Evolutionary conservation across 306 rosid genomes (phyloP).

Genomic region (Trifolium subterraneum): DNA sequence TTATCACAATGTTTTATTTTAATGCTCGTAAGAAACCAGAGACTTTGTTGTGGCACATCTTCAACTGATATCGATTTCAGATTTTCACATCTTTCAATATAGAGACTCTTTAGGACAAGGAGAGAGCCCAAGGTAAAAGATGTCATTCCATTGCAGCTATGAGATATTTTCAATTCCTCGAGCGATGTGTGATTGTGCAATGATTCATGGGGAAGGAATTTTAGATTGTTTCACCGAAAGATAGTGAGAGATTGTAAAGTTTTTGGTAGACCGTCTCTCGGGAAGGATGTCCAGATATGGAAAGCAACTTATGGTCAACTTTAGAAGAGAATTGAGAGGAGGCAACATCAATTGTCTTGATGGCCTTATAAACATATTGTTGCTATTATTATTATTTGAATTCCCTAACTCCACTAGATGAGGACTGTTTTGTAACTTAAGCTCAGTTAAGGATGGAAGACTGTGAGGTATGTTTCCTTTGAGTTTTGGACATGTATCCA

Average conservation of each 20-base stretch:
- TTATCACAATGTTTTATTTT: not conserved
- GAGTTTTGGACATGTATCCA: not conserved
- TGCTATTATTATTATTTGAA: no score
- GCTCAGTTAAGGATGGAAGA: not conserved
- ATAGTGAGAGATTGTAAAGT: not conserved
- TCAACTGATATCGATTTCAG: not conserved
- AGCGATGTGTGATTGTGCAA: not conserved
- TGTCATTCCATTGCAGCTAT: not conserved
- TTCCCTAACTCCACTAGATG: not conserved
- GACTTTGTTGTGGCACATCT: not conserved
- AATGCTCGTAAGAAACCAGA: not conserved
- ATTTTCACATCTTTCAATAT: not conserved
- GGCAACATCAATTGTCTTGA: not conserved
- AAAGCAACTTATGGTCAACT: not conserved
- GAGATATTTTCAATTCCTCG: not conserved
- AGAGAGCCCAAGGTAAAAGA: not conserved
- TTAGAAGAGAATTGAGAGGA: not conserved
- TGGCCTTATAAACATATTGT: no score
- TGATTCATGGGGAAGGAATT: not conserved
- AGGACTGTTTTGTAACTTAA: not conserved
- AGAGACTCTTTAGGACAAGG: not conserved
- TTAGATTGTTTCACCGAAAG: not conserved
- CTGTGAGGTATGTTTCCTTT: not conserved
- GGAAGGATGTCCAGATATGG: not conserved
- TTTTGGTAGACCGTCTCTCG: not conserved